Conservation (phyloP, 805 yeast genomes). For the Candida corydali region DNA sequence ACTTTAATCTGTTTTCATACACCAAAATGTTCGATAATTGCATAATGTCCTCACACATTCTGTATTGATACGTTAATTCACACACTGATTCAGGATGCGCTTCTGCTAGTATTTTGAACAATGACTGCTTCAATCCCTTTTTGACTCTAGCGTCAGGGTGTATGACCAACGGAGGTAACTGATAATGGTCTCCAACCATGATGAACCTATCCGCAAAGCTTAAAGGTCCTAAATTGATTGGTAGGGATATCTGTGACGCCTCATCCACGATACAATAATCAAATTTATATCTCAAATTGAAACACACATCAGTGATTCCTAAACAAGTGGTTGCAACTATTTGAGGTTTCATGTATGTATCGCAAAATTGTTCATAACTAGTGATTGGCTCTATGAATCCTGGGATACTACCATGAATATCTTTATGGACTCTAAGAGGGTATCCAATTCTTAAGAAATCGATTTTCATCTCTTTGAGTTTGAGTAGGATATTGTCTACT, state of each 20-base stretch:
- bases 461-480: constrained; percentile 42
- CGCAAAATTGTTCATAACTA: constrained; percentile 43
- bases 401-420: constrained; percentile 51
- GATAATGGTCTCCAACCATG: constrained; percentile 95
- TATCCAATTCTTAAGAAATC: constrained; percentile 66
- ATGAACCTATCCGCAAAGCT: constrained; percentile 73
- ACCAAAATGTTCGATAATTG: constrained; percentile 72
- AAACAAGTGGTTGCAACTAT: constrained; percentile 89
- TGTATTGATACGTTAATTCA: constrained; percentile 76
- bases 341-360: constrained; percentile 50
- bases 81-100: constrained; percentile 70
- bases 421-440: constrained; percentile 55
- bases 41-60: constrained; percentile 93
- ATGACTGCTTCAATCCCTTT: constrained; percentile 63
- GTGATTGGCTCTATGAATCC: constrained; percentile 25
- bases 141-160: constrained; percentile 57
- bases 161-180: constrained; percentile 83
- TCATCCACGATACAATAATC: constrained; percentile 96
- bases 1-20: constrained; percentile 69
- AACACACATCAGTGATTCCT: constrained; percentile 63
- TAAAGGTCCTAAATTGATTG: constrained; percentile 85
- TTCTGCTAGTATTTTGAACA: constrained; percentile 73
- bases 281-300: constrained; percentile 52
- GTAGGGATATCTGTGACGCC: constrained; percentile 93
- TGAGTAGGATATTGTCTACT: constrained; percentile 84